Evolutionary conservation across 805 yeast genomes (phyloP).

Genomic region (Citeromyces matritensis): DNA sequence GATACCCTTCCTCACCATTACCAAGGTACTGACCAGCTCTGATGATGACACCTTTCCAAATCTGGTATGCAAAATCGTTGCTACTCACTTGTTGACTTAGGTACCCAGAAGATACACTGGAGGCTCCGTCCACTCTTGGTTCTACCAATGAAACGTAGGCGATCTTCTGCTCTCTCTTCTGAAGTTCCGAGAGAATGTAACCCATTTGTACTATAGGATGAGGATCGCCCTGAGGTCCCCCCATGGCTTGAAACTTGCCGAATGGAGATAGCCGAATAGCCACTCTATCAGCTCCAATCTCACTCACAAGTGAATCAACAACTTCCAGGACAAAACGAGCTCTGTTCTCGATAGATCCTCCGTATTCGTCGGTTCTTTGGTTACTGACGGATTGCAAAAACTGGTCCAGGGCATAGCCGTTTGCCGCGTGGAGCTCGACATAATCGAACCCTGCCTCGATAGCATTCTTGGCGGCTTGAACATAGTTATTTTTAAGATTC

Average conservation of each 20-base stretch:
- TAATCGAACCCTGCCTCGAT: constrained; percentile 23
- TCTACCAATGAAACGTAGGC: constrained; percentile 14
- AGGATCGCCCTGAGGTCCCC: constrained; percentile 18
- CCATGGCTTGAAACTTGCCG: constrained; percentile 20
- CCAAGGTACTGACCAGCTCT: constrained; percentile 9
- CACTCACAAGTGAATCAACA: constrained; percentile 34
- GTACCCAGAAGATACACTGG: constrained; percentile 6
- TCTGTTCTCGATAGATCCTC: constrained; percentile 27
- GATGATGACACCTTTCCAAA: constrained; percentile 19
- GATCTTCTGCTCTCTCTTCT: constrained; percentile 18
- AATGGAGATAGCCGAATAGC: constrained; percentile 30
- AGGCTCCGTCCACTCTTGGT: constrained; percentile 10
- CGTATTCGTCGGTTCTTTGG: constrained; percentile 24
- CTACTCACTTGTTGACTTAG: constrained; percentile 7
- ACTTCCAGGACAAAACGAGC: constrained; percentile 25
- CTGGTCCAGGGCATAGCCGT: constrained; percentile 24
- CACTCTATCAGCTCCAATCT: constrained; percentile 33
- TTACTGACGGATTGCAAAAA: constrained; percentile 19
- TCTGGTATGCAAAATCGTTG: constrained; percentile 11
- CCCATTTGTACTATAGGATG: constrained; percentile 19
- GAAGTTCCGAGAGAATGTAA: constrained; percentile 22
- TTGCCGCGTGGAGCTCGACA: constrained; percentile 24
- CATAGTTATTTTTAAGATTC: constrained; percentile 23
- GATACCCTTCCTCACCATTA: constrained; percentile 11
- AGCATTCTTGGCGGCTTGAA: constrained; percentile 25